Evolutionary conservation across 2,329 filamentous ascomycete species (phyloP), one percentile per base, ranked within the genome.

Genomic region (Onygenales sp.): DNA sequence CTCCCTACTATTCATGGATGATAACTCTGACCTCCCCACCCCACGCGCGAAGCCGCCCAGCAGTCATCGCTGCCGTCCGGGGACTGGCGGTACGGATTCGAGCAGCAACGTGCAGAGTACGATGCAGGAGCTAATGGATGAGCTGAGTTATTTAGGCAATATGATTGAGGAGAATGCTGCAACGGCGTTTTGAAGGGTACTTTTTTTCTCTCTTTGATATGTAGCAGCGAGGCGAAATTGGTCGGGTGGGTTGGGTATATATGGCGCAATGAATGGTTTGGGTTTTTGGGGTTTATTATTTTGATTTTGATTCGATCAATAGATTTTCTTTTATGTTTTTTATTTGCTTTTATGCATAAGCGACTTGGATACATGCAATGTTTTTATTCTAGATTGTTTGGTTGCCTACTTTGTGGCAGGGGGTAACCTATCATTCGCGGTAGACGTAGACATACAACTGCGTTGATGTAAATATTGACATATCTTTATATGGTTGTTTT

Each of bases 101-200:
- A 52, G 40, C 33, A 32, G 42, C 7, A 42, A 52, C 31, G 48
- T 59, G n/a, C 42, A 59, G 5, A 55, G 32, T 21, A 69, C 68
- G 14, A 73, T 79, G 66, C 70, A 74, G 57, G 71, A 76, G 57
- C 63, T 79, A 54, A 68, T 79, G 60, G 71, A 74, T 56, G 76
- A 79, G 56, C 64, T 79, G 62, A 74, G 74, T 52, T 79, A 79
- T 60, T 63, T 79, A 42, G 73, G 74, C 27, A 68, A 70, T 51
- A 67, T 75, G 54, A 78, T 79, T 36, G 65, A 69, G 52, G 63
- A 63, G 54, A 66, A 63, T 40, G 58, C 58, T 56, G 58, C 62
- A 39, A 62, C 58, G 4, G 14, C 33, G 13, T 43, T 14, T 13
- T 50, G 39, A 42, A 33, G 14, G 27, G 3, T 36, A 13, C 6